These are phyloP conservation scores for Podila horticola DNA, from an alignment of 192 early-diverging fungal genomes.

Conservation along the genomic window DNA sequence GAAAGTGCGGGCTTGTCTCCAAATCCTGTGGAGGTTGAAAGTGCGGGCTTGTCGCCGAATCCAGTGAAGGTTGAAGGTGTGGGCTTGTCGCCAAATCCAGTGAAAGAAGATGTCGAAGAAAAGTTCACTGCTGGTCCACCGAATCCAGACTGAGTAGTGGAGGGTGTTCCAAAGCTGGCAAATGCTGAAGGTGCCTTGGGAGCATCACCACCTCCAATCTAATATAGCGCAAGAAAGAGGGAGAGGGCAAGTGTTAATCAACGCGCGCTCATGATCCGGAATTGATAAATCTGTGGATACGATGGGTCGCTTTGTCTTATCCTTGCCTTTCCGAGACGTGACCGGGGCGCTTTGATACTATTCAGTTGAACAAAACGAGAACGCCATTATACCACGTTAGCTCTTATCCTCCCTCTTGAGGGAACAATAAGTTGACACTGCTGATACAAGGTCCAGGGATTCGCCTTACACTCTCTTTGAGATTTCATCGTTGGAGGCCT, in stretches of 20 bases:
- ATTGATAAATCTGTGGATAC: background rate
- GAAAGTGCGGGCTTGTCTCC: too few relatives aligned
- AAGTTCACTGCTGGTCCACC: background rate
- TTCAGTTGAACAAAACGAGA: background rate
- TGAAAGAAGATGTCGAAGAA: background rate
- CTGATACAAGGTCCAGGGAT: background rate
- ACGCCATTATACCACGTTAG: background rate
- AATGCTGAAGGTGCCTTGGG: background rate
- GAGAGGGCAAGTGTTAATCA: background rate
- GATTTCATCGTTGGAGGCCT: conserved; percentile 14
- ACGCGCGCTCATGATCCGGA: background rate
- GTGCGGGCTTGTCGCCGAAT: too few relatives aligned
- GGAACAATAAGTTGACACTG: background rate
- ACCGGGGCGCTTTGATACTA: background rate
- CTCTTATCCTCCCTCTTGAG: background rate
- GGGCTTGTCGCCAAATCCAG: background rate
- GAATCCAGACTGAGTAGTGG: background rate
- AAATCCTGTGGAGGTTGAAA: too few relatives aligned
- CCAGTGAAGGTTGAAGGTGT: too few relatives aligned
- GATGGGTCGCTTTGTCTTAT: background rate
- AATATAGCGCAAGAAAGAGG: background rate
- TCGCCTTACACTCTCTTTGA: conserved; percentile 12
- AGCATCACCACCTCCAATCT: background rate
- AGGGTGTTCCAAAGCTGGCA: background rate
- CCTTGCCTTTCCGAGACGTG: background rate